Evolutionary conservation across 768 basidiomycete genomes (phyloP).

Genomic region (Suillus sp.): DNA sequence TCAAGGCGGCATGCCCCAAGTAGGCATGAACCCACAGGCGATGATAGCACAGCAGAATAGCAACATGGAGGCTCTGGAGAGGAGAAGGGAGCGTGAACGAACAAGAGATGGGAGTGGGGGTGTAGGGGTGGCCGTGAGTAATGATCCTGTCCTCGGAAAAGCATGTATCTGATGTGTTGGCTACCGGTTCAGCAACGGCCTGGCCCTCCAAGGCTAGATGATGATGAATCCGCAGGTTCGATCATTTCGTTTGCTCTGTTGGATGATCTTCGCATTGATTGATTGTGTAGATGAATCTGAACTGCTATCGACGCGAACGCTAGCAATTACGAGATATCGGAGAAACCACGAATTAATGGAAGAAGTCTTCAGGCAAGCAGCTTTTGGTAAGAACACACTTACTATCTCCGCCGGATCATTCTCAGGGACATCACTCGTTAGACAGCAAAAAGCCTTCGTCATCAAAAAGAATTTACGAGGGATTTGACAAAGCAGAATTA

Average conservation of each 20-base stretch:
- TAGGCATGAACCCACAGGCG: slow-evolving; percentile 48
- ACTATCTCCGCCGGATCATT: neutral
- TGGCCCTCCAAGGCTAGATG: slow-evolving; percentile 39
- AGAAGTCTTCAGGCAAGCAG: slow-evolving; percentile 75
- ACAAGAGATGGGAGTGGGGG: slow-evolving; percentile 47
- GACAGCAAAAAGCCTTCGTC: slow-evolving; percentile 47
- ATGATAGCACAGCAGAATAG: slow-evolving; percentile 74
- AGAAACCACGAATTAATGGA: slow-evolving; percentile 87
- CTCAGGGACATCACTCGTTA: slow-evolving; percentile 28
- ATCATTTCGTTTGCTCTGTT: neutral
- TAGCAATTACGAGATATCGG: slow-evolving; percentile 71
- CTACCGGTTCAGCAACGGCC: slow-evolving; percentile 28
- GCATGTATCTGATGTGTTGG: neutral
- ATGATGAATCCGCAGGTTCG: slow-evolving; percentile 71
- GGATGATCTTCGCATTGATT: neutral
- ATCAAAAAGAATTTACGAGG: slow-evolving; percentile 52
- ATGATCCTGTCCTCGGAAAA: neutral
- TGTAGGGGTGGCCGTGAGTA: slow-evolving; percentile 40
- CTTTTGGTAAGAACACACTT: slow-evolving; percentile 45
- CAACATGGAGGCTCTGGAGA: slow-evolving; percentile 72
- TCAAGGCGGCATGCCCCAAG: slow-evolving; percentile 30
- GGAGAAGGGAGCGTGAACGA: slow-evolving; percentile 61
- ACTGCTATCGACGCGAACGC: slow-evolving; percentile 68
- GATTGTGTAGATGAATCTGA: slow-evolving; percentile 61
- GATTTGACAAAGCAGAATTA: slow-evolving; percentile 59